Conservation (phyloP, 257 asterid genomes). For the Ballota nigra region DNA sequence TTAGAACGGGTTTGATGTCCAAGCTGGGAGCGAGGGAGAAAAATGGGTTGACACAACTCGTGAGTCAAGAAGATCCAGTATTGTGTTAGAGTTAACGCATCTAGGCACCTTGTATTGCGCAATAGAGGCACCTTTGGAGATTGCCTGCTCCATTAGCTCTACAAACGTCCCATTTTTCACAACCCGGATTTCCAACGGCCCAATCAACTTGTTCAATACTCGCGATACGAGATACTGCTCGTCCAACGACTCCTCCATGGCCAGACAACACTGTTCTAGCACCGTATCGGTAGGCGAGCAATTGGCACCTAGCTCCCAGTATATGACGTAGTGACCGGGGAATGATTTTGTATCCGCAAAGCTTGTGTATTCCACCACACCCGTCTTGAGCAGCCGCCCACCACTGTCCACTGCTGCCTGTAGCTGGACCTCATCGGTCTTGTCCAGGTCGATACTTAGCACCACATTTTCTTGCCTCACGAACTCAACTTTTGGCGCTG, state of each 20-base stretch:
- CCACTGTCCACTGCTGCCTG: conserved; percentile 35
- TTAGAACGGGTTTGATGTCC: conserved; percentile 57
- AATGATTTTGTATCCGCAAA: conserved; percentile 23
- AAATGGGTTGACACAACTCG: conserved; percentile 64
- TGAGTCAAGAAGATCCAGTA: conserved; percentile 35
- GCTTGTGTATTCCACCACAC: conserved; percentile 42
- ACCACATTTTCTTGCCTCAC: conserved; percentile 31
- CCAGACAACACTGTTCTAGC: too few relatives aligned
- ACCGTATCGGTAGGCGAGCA: conserved; percentile 14
- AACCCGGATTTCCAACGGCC: conserved; percentile 39
- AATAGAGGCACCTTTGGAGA: conserved; percentile 31
- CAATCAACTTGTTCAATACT: conserved; percentile 22
- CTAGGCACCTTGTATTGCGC: conserved; percentile 44
- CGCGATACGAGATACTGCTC: conserved; percentile 18
- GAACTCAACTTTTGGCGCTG: too few relatives aligned
- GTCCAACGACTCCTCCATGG: too few relatives aligned
- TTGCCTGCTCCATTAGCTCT: conserved; percentile 3
- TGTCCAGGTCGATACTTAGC: conserved; percentile 37
- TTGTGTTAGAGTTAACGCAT: conserved; percentile 15
- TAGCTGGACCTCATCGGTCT: conserved; percentile 40
- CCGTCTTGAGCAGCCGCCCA: not conserved
- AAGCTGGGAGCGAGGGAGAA: conserved; percentile 63
- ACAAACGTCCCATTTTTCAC: conserved; percentile 38
- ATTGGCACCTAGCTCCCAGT: conserved; percentile 30
- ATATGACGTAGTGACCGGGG: conserved; percentile 39